Base-by-base conservation (phyloP, 768 basidiomycete genomes). In the Mycena olivaceomarginata region DNA sequence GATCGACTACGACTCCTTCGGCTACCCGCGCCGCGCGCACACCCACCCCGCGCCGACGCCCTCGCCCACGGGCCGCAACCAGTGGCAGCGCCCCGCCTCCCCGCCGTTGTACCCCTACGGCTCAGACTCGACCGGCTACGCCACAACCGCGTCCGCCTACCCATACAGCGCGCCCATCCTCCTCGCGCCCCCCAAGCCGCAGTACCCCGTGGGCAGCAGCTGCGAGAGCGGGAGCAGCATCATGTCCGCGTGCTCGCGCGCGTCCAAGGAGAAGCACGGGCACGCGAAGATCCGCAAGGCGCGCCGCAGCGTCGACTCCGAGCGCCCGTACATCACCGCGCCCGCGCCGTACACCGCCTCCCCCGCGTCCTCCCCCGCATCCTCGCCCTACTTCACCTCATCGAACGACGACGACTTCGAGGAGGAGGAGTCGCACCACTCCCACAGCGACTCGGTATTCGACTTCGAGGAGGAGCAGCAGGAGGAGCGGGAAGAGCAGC, bases 31-130 rank as follows among this genome's bases (percentile, higher is more conserved):
- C 40, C 74, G 41, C 66, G 48, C 70, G 22, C 56, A 12, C 15
- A 51, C 65, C 12, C 12, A 25, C 62, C 62, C 48, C 63, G 18
- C 40, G n/a, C 70, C 18, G 25, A 48, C 46, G 10, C 37, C 41
- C 43, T 74, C 76, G 63, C 48, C 31, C 31, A 31, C 31, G 31
- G 31, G 31, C 31, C 31, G 73, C 69, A 78, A 78, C 74, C 77
- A 78, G 77, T 78, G 77, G 77, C 62, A 15, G 37, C 59, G 56
- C 67, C 22, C 56, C 11, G 63, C 80, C 77, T 4, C 82, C 75
- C 4, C 62, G 7, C 37, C 64, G 0, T 48, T 75, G 5, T 81
- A 82, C 20, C 71, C 82, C 15, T 82, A 82, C 9, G 78, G 20
- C n/a, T 16, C 46, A 4, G 22, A 51, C 18, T 13, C 43, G 1